Conservation (phyloP, 805 yeast species). For the Candida mattraensis region DNA sequence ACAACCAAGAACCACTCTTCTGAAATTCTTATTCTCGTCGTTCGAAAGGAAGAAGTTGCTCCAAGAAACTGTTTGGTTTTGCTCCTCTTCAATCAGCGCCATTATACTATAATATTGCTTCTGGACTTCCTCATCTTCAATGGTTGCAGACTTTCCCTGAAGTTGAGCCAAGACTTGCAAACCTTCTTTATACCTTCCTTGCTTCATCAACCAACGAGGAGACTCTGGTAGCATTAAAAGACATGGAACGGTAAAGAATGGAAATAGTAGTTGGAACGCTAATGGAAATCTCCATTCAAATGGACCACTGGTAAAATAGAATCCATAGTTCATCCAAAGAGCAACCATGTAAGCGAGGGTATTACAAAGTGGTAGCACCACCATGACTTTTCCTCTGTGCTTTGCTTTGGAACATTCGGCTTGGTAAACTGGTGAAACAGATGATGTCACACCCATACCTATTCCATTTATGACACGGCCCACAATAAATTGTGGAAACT, state of each 20-base stretch:
- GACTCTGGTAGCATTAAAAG: slow-evolving; percentile 37
- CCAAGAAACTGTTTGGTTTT: slow-evolving; percentile 37
- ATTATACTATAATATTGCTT: slow-evolving; percentile 15
- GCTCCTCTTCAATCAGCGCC: slow-evolving; percentile 35
- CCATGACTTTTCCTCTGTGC: slow-evolving; percentile 38
- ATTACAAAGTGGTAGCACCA: slow-evolving; percentile 3
- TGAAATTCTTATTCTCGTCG: slow-evolving; percentile 55
- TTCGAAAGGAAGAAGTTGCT: slow-evolving; percentile 37
- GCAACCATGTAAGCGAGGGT: slow-evolving; percentile 23
- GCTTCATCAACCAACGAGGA: slow-evolving; percentile 43
- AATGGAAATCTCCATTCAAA: slow-evolving; percentile 37
- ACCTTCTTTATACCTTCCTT: slow-evolving; percentile 44
- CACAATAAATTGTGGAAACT: slow-evolving; percentile 43
- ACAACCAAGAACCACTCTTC: slow-evolving; percentile 34
- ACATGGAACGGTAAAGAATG: slow-evolving; percentile 17
- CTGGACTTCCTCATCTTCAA: slow-evolving; percentile 24
- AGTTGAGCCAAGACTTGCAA: slow-evolving; percentile 41
- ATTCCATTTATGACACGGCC: slow-evolving; percentile 45
- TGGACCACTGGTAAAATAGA: slow-evolving; percentile 30
- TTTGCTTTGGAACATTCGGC: slow-evolving; percentile 43
- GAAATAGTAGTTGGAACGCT: slow-evolving; percentile 33
- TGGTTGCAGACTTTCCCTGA: slow-evolving; percentile 27
- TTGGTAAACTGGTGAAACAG: slow-evolving; percentile 48
- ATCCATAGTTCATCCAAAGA: slow-evolving; percentile 39
- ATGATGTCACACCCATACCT: slow-evolving; percentile 45